Evolutionary conservation across 2,329 filamentous ascomycete species (phyloP), one percentile per base, ranked within the genome.

Genomic region (Calonectria honghensis): DNA sequence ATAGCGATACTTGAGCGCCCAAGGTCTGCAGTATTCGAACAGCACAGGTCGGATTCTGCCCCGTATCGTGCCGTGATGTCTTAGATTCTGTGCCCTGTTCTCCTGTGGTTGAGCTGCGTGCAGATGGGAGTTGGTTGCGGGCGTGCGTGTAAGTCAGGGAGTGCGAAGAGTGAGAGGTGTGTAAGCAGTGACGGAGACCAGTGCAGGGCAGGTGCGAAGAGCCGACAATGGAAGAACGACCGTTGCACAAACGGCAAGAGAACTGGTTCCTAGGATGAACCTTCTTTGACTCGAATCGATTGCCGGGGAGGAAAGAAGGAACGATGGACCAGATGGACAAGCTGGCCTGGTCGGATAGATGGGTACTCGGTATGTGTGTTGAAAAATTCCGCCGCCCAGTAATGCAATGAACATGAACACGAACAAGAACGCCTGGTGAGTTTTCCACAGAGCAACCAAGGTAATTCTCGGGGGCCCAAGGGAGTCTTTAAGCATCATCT

Each of bases 401-500:
- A 51, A 70, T 59, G 61, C 54, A 39, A 50, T 45, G 51, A 70
- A 61, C 39, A 59, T 41, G 24, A 65, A 66, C 41, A 68, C 32
- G 14, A 39, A 39, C 48, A 68, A 32, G n/a, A 65, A 45, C 57
- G 52, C 64, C 41, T 29, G 35, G 51, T 20, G 29, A 63, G 24
- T 59, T 50, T n/a, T 14, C 68, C 52, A 61, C 61, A 48, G 59
- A 59, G n/a, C 51, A 69, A 67, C 29, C n/a, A n/a, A 4, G 13
- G 14, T 66, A 50, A 37, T 61, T 39, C 50, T 68, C 24, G 71
- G 74, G 76, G 79, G 79, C 59, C 57, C 72, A 70, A 78, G 77
- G 79, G 74, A 73, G 73, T 78, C 79, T 81, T 81, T 81, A 81
- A 81, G 51, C 73, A 76, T 73, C 70, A 59, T 50, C 51, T 48